phyloP scores from a whole-genome alignment of 2,329 filamentous ascomycete genomes.

The Penicillium sumatraense region DNA sequence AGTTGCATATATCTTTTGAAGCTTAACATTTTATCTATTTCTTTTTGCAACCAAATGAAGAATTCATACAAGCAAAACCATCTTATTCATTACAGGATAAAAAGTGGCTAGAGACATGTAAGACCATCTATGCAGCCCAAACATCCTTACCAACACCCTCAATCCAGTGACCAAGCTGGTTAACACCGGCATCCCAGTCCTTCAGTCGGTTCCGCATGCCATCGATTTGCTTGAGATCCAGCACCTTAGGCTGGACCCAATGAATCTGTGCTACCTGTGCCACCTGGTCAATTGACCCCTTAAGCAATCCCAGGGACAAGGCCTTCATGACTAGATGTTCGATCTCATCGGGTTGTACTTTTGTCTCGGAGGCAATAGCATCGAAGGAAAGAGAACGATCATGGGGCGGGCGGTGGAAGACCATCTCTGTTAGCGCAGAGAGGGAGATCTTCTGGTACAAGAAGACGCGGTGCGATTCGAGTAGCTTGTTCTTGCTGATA shows the following conservation, averaged over 20 bases:
- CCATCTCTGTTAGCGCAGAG: constrained; percentile 91
- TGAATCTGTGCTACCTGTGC: constrained; percentile 92
- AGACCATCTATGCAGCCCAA: constrained; percentile 73
- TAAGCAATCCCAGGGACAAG: constrained; percentile 85
- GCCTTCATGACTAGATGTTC: constrained; percentile 99
- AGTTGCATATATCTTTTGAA: background rate
- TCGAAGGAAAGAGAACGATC: constrained; percentile 92
- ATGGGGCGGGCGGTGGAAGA: constrained; percentile 94
- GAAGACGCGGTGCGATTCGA: constrained; percentile 79
- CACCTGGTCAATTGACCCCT: constrained; percentile 95
- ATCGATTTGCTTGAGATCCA: constrained; percentile 93
- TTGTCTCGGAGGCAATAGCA: constrained; percentile 88
- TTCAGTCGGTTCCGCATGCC: constrained; percentile 85
- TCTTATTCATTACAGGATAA: constrained; percentile 30
- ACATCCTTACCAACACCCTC: constrained; percentile 92
- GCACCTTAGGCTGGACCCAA: constrained; percentile 98
- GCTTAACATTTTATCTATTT: background rate
- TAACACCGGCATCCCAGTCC: constrained; percentile 96
- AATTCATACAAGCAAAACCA: constrained; percentile 13
- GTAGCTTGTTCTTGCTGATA: constrained; percentile 77
- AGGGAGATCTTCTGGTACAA: constrained; percentile 98
- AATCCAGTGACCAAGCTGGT: constrained; percentile 96
- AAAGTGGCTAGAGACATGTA: constrained; percentile 13
- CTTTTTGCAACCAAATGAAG: background rate
- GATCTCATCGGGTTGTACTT: constrained; percentile 87